These are phyloP conservation scores for Leccinum olivaceopallidum DNA, from an alignment of 768 basidiomycete genomes.

Conservation along the genomic window DNA sequence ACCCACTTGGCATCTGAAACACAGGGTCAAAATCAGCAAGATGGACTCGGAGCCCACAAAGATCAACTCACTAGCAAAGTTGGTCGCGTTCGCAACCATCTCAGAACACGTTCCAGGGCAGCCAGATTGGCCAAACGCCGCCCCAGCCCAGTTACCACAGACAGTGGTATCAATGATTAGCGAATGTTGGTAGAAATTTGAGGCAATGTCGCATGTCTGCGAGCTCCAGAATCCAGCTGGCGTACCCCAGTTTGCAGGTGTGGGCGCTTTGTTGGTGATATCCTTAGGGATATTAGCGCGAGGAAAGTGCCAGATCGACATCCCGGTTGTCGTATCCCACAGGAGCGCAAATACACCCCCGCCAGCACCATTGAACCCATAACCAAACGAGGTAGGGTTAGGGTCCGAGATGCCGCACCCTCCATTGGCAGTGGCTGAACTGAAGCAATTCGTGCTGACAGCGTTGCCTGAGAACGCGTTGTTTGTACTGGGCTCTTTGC, in stretches of 20 bases:
- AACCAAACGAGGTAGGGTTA: conserved; percentile 43
- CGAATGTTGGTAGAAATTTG: conserved; percentile 54
- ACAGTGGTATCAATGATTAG: conserved; percentile 43
- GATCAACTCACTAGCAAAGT: conserved; percentile 45
- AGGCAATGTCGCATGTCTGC: conserved; percentile 45
- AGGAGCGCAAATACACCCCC: conserved; percentile 59
- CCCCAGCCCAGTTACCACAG: conserved; percentile 33
- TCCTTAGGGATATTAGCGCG: conserved; percentile 53
- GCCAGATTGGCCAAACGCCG: conserved; percentile 29
- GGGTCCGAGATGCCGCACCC: conserved; percentile 53
- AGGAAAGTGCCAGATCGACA: conserved; percentile 58
- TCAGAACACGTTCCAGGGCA: conserved; percentile 46
- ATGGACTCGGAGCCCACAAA: not conserved
- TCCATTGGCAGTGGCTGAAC: conserved; percentile 39
- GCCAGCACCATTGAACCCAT: conserved; percentile 32
- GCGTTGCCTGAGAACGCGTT: conserved; percentile 21
- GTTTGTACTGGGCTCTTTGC: conserved; percentile 8
- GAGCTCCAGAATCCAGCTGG: conserved; percentile 56
- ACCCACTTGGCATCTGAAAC: conserved; percentile 53
- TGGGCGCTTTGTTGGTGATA: conserved; percentile 44
- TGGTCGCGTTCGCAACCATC: conserved; percentile 54
- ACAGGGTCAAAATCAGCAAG: not conserved
- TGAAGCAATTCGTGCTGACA: conserved; percentile 39
- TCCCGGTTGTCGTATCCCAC: conserved; percentile 49
- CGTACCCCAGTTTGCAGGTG: conserved; percentile 50